Evolutionary conservation across 257 asterid species (phyloP).

Genomic region (Nicotiana undulata): DNA sequence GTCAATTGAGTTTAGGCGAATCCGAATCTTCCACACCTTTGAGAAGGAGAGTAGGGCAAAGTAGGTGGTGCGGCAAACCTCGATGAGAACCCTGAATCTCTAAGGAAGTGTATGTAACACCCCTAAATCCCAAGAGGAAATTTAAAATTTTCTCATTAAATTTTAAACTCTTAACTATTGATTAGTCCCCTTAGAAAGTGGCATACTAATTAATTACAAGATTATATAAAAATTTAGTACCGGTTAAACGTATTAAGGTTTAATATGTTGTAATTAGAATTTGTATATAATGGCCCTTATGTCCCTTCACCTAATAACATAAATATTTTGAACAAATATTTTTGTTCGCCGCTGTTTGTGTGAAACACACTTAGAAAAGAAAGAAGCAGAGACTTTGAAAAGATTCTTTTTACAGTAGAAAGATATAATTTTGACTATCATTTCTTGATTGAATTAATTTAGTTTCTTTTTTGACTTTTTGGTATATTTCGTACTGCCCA

Average conservation of each 20-base stretch:
- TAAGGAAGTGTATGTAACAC: no score
- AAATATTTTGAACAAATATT: not conserved
- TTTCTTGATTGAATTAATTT: not conserved
- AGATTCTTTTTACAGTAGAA: not conserved
- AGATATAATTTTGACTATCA: not conserved
- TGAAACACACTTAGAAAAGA: not conserved
- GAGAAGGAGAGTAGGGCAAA: no score
- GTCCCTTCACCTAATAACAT: not conserved
- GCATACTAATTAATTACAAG: not conserved
- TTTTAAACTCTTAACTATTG: no score
- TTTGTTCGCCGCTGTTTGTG: not conserved
- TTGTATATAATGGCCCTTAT: not conserved
- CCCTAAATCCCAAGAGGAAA: no score
- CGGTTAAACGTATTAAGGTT: no score
- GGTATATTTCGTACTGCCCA: not conserved
- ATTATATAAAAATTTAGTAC: no score
- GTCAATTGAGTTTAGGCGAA: no score
- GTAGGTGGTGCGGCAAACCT: no score
- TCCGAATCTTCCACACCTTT: no score
- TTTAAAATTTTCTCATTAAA: no score
- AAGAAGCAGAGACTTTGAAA: not conserved
- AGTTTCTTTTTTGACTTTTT: conserved; percentile 6
- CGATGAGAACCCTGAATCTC: no score
- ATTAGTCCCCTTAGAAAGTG: not conserved
- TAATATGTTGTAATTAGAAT: not conserved